These are phyloP conservation scores for Micractinium sp. DNA, from an alignment of 139 green algal species.

Conservation along the genomic window DNA sequence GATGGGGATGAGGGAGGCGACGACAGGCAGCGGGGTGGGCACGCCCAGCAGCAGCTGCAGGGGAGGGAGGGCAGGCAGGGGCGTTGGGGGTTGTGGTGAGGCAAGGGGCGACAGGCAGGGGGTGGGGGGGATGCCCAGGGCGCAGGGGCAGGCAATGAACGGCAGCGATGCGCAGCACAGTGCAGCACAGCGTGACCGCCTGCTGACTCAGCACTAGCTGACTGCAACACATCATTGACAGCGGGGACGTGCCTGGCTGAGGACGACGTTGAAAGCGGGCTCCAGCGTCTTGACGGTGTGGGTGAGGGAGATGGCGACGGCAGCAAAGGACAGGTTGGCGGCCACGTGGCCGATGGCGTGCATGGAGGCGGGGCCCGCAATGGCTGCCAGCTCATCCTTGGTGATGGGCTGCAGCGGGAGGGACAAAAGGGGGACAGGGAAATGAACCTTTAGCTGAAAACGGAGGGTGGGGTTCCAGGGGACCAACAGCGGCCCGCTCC, in stretches of 20 bases:
- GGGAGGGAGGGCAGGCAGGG: background rate
- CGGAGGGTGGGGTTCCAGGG: too few species aligned
- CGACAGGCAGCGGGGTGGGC: slow-evolving; percentile 85
- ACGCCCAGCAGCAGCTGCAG: slow-evolving; percentile 33
- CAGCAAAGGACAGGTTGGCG: slow-evolving; percentile 98
- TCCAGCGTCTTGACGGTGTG: slow-evolving; percentile 99
- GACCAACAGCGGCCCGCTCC: background rate
- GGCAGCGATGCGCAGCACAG: background rate
- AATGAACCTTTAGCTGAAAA: background rate
- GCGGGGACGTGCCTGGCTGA: slow-evolving; percentile 53
- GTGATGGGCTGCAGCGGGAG: slow-evolving; percentile 73
- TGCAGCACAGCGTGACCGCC: background rate
- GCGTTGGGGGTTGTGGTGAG: background rate
- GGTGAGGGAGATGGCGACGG: slow-evolving; percentile 97
- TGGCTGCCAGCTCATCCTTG: slow-evolving; percentile 85
- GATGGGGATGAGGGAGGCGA: slow-evolving; percentile 92
- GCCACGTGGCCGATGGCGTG: slow-evolving; percentile 97
- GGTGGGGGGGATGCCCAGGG: background rate
- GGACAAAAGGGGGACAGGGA: background rate
- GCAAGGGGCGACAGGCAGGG: background rate
- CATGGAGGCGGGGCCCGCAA: slow-evolving; percentile 91
- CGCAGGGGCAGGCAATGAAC: background rate
- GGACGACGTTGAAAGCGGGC: slow-evolving; percentile 95
- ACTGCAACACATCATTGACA: too few species aligned
- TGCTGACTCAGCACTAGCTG: background rate